phyloP scores from a whole-genome alignment of 495 filamentous ascomycete genomes.

The Tuber brumale region DNA sequence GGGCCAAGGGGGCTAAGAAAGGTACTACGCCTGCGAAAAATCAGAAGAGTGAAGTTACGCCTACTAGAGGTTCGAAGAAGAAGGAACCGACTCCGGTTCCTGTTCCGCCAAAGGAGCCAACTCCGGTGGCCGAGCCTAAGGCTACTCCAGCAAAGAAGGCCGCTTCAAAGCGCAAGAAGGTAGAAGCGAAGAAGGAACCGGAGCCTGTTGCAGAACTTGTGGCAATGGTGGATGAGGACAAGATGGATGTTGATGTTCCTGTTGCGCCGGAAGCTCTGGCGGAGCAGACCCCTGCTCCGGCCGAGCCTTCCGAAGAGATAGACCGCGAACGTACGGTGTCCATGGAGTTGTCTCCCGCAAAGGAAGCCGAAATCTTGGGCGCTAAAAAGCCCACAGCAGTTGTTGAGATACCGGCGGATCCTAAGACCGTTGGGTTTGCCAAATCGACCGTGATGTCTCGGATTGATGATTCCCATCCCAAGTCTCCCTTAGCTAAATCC shows the following conservation, averaged over 20 bases:
- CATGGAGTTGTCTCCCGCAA: constrained; percentile 28
- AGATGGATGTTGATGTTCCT: constrained; percentile 40
- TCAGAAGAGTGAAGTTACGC: constrained; percentile 24
- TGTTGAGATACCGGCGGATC: constrained; percentile 45
- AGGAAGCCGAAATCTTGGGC: constrained; percentile 26
- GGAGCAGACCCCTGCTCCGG: constrained; percentile 27
- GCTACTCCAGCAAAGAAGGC: constrained; percentile 28
- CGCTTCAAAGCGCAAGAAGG: constrained; percentile 16
- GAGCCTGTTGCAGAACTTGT: not conserved
- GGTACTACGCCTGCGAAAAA: constrained; percentile 24
- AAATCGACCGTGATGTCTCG: constrained; percentile 6
- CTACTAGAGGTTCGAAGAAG: constrained; percentile 22
- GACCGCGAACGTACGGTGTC: constrained; percentile 37
- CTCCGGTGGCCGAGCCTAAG: constrained; percentile 8
- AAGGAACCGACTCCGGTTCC: constrained; percentile 26
- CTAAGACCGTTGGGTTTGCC: constrained; percentile 31
- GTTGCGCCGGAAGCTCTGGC: constrained; percentile 22
- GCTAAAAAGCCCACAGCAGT: constrained; percentile 38
- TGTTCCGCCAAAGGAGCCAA: constrained; percentile 9
- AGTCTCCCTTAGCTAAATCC: constrained; percentile 15
- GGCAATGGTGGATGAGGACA: constrained; percentile 20
- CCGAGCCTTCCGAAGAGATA: constrained; percentile 9
- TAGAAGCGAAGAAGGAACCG: constrained; percentile 9
- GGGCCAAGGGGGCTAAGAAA: constrained; percentile 23
- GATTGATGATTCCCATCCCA: constrained; percentile 27